Evolutionary conservation across 257 asterid genomes (phyloP).

Genomic region (Nicotiana otophora): DNA sequence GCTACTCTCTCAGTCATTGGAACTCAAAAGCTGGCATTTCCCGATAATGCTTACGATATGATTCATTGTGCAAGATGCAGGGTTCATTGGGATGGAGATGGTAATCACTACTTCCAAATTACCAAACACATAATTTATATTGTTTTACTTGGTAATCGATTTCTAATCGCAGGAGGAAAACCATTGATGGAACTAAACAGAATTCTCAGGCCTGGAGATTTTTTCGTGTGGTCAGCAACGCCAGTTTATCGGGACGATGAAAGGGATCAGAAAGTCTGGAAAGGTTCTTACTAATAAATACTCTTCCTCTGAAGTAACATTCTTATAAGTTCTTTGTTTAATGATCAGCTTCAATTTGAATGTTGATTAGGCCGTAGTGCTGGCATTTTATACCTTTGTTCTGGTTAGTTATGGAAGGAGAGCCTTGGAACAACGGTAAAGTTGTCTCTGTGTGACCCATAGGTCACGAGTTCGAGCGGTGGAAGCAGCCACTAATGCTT

Average conservation of each 20-base stretch:
- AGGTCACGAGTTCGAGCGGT: no score
- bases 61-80: slow-evolving; percentile 78
- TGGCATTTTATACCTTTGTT: background rate
- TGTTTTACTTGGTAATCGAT: slow-evolving; percentile 10
- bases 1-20: slow-evolving; percentile 66
- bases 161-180: slow-evolving; percentile 61
- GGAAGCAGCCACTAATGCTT: no score
- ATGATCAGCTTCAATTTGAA: background rate
- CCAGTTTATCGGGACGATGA: slow-evolving; percentile 74
- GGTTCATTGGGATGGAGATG: slow-evolving; percentile 72
- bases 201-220: slow-evolving; percentile 93
- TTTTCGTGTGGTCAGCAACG: slow-evolving; percentile 92
- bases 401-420: background rate
- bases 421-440: no score
- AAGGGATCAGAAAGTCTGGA: slow-evolving; percentile 64
- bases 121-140: background rate
- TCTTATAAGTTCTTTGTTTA: background rate
- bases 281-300: slow-evolving; percentile 27
- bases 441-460: no score
- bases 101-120: slow-evolving; percentile 36
- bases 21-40: slow-evolving; percentile 53
- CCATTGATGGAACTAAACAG: slow-evolving; percentile 87
- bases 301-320: background rate
- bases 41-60: slow-evolving; percentile 57
- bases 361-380: background rate